A percentile compares a stretch with the other conserved stretches of the same genome.
These are phyloP conservation scores for Paraphoma chrysanthemicola DNA, from an alignment of 2,329 filamentous ascomycete species.

Conservation along the genomic window DNA sequence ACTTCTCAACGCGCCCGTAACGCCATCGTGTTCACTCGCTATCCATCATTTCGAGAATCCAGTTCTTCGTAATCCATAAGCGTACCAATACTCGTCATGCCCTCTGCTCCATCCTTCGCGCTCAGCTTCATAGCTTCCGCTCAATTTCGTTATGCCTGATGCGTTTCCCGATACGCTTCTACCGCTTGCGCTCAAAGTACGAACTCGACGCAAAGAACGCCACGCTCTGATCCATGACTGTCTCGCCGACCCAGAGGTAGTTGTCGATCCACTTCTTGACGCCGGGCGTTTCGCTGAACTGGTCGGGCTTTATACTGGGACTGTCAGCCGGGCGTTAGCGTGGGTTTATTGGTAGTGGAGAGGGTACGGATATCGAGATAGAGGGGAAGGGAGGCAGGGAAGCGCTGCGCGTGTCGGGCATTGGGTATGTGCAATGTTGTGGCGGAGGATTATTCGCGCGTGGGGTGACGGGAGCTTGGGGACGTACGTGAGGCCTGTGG, in stretches of 20 bases:
- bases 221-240: slow-evolving; percentile 97
- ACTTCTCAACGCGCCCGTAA: slow-evolving; percentile 11
- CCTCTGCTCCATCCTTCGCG: neutral
- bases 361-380: neutral
- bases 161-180: neutral
- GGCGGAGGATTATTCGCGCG: neutral
- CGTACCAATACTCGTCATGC: neutral
- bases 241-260: slow-evolving; percentile 94
- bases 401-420: too few species aligned
- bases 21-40: slow-evolving; percentile 13
- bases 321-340: slow-evolving; percentile 49
- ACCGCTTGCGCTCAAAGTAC: slow-evolving; percentile 87
- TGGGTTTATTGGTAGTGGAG: slow-evolving; percentile 4
- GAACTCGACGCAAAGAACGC: slow-evolving; percentile 86
- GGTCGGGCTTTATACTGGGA: slow-evolving; percentile 86
- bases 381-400: too few species aligned
- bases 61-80: neutral
- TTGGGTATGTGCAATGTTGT: too few species aligned
- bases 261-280: slow-evolving; percentile 88
- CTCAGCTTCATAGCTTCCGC: neutral
- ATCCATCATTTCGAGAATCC: neutral
- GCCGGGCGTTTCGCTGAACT: slow-evolving; percentile 82
- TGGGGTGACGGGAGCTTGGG: slow-evolving; percentile 5
- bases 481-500: slow-evolving; percentile 94
- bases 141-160: neutral